Evolutionary conservation across 2,329 filamentous ascomycete genomes (phyloP).

Genomic region (Pyrenophora seminiperda): DNA sequence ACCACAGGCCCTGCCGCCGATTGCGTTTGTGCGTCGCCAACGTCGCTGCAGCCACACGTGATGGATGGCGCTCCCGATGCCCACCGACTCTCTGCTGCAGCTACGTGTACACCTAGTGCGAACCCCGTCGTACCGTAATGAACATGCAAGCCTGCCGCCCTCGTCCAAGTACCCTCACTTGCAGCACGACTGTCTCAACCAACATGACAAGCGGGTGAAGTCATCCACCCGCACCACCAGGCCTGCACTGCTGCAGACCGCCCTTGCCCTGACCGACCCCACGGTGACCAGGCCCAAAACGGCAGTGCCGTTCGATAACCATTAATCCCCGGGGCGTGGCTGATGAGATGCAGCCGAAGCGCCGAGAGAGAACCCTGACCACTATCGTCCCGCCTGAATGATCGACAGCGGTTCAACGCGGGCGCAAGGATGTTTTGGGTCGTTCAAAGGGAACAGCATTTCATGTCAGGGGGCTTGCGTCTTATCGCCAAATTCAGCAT

Average conservation of each 20-base stretch:
- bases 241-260: conserved; percentile 23
- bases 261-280: conserved; percentile 29
- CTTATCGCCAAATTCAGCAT: conserved; percentile 35
- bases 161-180: conserved; percentile 13
- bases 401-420: conserved; percentile 45
- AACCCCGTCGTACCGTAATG: too few relatives aligned
- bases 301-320: conserved; percentile 45
- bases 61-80: too few relatives aligned
- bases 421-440: conserved; percentile 34
- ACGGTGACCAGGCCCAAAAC: conserved; percentile 38
- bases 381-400: conserved; percentile 39
- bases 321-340: conserved; percentile 45
- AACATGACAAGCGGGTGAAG: conserved; percentile 20
- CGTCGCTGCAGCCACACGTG: too few relatives aligned
- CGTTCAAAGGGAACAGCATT: conserved; percentile 37
- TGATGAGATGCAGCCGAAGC: conserved; percentile 45
- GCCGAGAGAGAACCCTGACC: conserved; percentile 38
- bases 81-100: not conserved
- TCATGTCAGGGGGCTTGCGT: conserved; percentile 41
- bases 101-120: too few relatives aligned
- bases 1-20: too few relatives aligned
- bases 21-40: too few relatives aligned
- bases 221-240: conserved; percentile 17
- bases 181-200: conserved; percentile 13
- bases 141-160: conserved; percentile 13